Evolutionary conservation across 768 basidiomycete genomes (phyloP), one percentile per base, ranked within the genome.

Genomic region (Russula sp.): DNA sequence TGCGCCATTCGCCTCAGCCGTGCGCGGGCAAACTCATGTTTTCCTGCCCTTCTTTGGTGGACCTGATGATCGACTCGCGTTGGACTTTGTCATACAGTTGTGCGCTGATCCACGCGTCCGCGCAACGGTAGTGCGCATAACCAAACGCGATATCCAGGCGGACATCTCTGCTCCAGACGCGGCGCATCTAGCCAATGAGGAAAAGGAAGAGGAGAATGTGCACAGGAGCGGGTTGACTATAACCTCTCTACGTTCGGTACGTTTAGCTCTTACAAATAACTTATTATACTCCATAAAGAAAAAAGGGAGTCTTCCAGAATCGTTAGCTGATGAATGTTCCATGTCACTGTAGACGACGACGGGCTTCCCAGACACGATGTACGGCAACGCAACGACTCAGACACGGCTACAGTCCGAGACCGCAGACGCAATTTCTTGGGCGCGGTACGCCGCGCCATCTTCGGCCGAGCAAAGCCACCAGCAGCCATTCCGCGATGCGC

Each of bases 31-130:
- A 70, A 60, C 63, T 1, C 90, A 92, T 71, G 69, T 98, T 16
- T 90, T 93, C 75, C 71, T 97, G 14, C 90, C 93, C 0, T 98
- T 98, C 82, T 90, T 93, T 73, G 96, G 96, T 26, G 96, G 96
- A 0, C 89, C 93, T 0, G 96, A 98, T 73, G 95, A 97, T 72
- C 81, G 96, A 3, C 79, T 94, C 20, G 92, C 93, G 0, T 76
- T 98, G 40, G 85, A 89, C 34, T 85, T 98, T 69, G 88, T 91
- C 26, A 82, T 89, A 16, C 94, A 95, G 74, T 77, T 97, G 32
- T 95, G 91, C 73, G 77, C 81, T 63, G 88, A 87, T 67, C 78
- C 82, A 14, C 78, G 76, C 61, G 80, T 90, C 14, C 82, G 77
- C 10, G 96, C 92, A 13, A 93, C 90, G 0, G 84, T 95, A 3